phyloP scores from a whole-genome alignment of 2,329 filamentous ascomycete genomes.

The Dactylella cylindrospora region DNA sequence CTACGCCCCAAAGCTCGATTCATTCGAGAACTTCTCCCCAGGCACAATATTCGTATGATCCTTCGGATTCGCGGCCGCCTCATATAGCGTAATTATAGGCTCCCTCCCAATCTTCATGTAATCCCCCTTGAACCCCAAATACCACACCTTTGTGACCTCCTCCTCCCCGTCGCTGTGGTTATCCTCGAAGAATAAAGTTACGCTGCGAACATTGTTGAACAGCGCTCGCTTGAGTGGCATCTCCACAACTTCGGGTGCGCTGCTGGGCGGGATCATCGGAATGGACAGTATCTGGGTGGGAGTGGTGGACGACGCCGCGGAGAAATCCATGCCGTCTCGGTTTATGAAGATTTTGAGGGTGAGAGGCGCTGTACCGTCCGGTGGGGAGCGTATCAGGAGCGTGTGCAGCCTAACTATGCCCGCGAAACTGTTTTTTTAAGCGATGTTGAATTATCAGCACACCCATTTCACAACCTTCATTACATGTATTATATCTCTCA shows the following conservation, averaged over 20 bases:
- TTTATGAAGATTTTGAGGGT: constrained; percentile 89
- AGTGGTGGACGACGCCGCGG: constrained; percentile 66
- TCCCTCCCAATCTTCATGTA: constrained; percentile 84
- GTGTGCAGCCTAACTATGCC: constrained; percentile 91
- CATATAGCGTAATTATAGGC: constrained; percentile 84
- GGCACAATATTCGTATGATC: constrained; percentile 66
- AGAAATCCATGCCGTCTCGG: constrained; percentile 82
- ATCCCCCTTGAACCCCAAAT: constrained; percentile 90
- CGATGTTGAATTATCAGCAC: too few relatives aligned
- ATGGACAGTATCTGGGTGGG: constrained; percentile 77
- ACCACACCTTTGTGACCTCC: constrained; percentile 75
- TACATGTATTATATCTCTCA: too few relatives aligned
- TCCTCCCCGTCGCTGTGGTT: constrained; percentile 75
- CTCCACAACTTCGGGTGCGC: constrained; percentile 71
- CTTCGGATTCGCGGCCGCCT: constrained; percentile 85
- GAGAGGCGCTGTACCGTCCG: constrained; percentile 69
- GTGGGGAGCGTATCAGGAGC: constrained; percentile 78
- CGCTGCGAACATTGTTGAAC: constrained; percentile 79
- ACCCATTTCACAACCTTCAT: too few relatives aligned
- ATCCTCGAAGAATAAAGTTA: constrained; percentile 86
- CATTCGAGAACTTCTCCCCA: constrained; percentile 40
- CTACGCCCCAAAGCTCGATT: constrained; percentile 31
- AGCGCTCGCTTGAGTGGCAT: constrained; percentile 81
- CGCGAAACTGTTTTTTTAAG: constrained; percentile 75
- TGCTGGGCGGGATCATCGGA: constrained; percentile 62